Percentiles rank a stretch among this genome's conserved stretches.
Conservation (phyloP, 257 asterid genomes). For the Solanum commersonii region DNA sequence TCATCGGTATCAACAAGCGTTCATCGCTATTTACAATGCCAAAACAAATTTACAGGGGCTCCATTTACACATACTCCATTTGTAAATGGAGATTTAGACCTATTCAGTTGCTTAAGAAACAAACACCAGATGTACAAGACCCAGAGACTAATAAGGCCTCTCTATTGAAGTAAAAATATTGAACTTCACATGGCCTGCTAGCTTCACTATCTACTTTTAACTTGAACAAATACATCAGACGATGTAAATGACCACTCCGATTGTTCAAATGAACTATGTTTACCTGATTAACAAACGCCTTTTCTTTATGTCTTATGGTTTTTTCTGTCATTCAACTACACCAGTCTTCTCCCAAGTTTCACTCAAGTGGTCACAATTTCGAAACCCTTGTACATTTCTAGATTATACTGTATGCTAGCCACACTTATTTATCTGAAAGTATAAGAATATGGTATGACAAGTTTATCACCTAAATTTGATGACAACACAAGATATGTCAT, state of each 20-base stretch:
- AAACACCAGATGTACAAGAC: neutral
- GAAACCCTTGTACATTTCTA: neutral
- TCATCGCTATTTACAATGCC: neutral
- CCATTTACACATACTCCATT: neutral
- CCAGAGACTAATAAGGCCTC: neutral
- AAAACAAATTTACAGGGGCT: neutral
- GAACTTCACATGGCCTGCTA: neutral
- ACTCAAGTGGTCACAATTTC: neutral
- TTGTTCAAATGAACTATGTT: neutral
- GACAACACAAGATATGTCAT: conserved; percentile 34
- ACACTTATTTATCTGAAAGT: neutral
- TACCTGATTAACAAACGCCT: neutral
- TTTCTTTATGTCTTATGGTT: neutral
- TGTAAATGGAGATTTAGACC: neutral
- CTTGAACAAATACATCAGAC: neutral
- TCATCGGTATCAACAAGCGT: neutral
- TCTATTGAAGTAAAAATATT: neutral
- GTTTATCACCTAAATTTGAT: conserved; percentile 15
- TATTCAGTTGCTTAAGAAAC: neutral
- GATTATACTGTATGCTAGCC: neutral
- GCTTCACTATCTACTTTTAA: neutral
- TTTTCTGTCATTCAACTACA: neutral
- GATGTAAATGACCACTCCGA: neutral
- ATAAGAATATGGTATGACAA: neutral
- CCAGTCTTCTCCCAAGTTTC: neutral